Evolutionary conservation across 176 grass and related monocot genomes (phyloP), one percentile per base, ranked within the genome.

Genomic region (Chrysopogon serrulatus): DNA sequence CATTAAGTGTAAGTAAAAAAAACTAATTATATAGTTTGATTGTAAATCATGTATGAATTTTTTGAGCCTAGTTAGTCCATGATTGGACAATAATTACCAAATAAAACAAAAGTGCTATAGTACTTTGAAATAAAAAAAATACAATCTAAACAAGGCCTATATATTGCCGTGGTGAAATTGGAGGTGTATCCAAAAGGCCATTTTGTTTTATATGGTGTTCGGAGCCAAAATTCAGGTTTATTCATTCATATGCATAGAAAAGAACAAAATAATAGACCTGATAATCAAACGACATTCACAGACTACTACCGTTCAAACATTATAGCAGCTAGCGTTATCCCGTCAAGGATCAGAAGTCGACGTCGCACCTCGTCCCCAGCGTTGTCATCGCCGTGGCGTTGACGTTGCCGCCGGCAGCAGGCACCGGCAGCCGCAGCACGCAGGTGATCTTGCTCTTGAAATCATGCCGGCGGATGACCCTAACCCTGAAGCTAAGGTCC

Each of bases 361-460:
- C 88, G 41, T 82, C 36, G 48, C 95, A 98, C 60, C 43, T 86
- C 24, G 90, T 98, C 30, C 66, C 59, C 37, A 76, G 80, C 63
- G 71, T 62, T 10, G 10, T 34, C 79, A 59, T 10, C 37, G 36
- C 4, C 49, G 90, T 34, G 11, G 88, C 21, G 74, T 42, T 84
- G 21, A 79, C 19, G 11, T 48, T 84, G 12, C 88, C 90, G 0
- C 12, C 63, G 26, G 45, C 63, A 36, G 91, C 27, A 8, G 93
- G 96, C 65, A 83, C 90, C 0, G 96, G 93, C 61, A 98, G 54
- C 63, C 80, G 85, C 24, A 98, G 44, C 44, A 14, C 53, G 84
- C 96, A 98, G 68, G 30, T 79, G 67, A 93, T 83, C 79, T 85
- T 91, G n/a, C 76, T 88, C 80, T 85, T 91, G 35, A 33, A 47